Base-by-base conservation (phyloP, 345 rosid species). In the Syzygium jambos region DNA sequence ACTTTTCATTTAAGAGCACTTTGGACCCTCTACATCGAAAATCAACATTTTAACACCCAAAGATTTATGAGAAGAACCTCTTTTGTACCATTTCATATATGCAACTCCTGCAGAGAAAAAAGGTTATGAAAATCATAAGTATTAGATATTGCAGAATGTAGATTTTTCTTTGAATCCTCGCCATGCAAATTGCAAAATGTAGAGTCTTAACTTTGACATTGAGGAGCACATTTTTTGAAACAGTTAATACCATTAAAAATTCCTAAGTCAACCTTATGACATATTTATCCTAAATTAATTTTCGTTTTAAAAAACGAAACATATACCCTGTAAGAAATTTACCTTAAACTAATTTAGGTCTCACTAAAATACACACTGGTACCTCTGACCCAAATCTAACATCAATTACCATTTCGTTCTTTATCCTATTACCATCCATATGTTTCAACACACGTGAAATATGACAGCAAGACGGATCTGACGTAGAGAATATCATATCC, bases 401-500 rank as follows among this genome's bases (percentile, higher is more conserved):
- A 21, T 15, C 22, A 21, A 0, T 63, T 61, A n/a, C 19, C 34
- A 61, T 61, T 13, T 34, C 5, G 6, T 3, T 63, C 41, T 29
- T 29, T 15, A 7, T 29, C 77, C 1, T 1, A 0, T 65, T 63
- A n/a, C 3, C 4, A 63, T 63, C 77, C 77, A 63, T 63, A n/a
- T 30, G 38, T 30, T 29, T 63, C 1, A 2, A 7, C 11, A 63
- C 11, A 29, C 1, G 9, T 3, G 21, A 3, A 15, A 29, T 21
- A 29, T 4, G 41, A 65, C 1, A 7, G 38, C 11, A 29, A 65
- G 41, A 34, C 3, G 4, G 0, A 30, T 65, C 3, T 65, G 9
- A 15, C 6, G 0, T 0, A 2, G 16, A 59, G 30, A 59, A 2
- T 59, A 4, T 27, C 34, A 59, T 27, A 27, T 0, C 2, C 0